Percentiles rank a stretch among this genome's conserved stretches.
These are phyloP conservation scores for Eruca vesicaria DNA, from an alignment of 441 rosid genomes.

Conservation along the genomic window DNA sequence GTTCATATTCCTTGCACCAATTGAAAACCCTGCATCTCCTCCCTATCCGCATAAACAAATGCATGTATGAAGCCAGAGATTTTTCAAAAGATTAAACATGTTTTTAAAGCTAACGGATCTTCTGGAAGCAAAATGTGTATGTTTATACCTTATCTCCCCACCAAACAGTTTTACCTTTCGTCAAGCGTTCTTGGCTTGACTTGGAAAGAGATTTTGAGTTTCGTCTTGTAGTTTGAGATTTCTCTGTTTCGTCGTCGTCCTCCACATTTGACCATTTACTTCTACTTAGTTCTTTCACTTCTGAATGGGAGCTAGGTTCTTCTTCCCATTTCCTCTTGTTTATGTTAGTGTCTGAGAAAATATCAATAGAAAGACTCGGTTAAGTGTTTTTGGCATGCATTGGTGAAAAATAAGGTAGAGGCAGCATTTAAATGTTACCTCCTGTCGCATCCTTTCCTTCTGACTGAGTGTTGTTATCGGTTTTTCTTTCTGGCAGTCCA, in stretches of 20 bases:
- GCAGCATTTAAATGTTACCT: slow-evolving; percentile 42
- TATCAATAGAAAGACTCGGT: not conserved
- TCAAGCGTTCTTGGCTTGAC: slow-evolving; percentile 47
- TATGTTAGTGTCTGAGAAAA: slow-evolving; percentile 35
- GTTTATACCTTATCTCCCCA: slow-evolving; percentile 87
- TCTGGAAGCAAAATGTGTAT: not conserved
- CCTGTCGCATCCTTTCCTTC: slow-evolving; percentile 37
- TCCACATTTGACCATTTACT: slow-evolving; percentile 89
- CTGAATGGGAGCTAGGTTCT: slow-evolving; percentile 44
- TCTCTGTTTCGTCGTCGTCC: slow-evolving; percentile 54
- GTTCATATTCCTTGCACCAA: slow-evolving; percentile 66
- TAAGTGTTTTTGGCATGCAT: not conserved
- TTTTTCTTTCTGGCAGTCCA: slow-evolving; percentile 43
- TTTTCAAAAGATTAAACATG: not conserved
- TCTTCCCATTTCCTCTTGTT: slow-evolving; percentile 49
- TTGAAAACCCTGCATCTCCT: slow-evolving; percentile 76
- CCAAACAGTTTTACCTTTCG: slow-evolving; percentile 64
- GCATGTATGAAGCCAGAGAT: slow-evolving; percentile 3
- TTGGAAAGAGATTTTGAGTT: slow-evolving; percentile 51
- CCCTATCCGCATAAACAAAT: slow-evolving; percentile 38
- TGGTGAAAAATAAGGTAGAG: not conserved
- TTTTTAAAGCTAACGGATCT: not conserved
- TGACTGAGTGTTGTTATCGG: slow-evolving; percentile 33
- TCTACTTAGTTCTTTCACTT: slow-evolving; percentile 64
- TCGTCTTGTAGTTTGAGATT: slow-evolving; percentile 35